Percentiles rank a stretch among this genome's conserved stretches.
phyloP scores from a whole-genome alignment of 148 eudicot species.

The Cornus florida region DNA sequence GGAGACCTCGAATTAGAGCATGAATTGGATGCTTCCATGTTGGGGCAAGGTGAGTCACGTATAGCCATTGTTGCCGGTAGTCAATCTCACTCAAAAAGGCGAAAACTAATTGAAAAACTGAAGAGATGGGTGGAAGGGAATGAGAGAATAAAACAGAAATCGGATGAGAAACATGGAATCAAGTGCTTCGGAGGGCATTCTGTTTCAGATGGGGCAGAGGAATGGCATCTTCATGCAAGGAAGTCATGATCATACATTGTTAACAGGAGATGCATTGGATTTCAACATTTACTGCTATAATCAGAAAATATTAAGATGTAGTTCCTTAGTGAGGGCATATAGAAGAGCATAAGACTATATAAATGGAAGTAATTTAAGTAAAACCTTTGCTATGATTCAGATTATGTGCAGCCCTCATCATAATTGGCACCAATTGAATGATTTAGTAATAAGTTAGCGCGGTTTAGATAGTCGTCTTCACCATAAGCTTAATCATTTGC shows the following conservation, averaged over 20 bases:
- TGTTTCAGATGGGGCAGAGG: slow-evolving; percentile 25
- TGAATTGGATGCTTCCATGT: slow-evolving; percentile 5
- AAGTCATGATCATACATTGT: slow-evolving; percentile 34
- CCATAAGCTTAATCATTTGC: no score
- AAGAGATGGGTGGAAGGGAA: slow-evolving; percentile 66
- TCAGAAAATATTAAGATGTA: background rate
- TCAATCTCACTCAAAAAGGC: slow-evolving; percentile 33
- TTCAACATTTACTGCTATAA: background rate
- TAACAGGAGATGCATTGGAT: background rate
- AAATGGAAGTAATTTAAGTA: no score
- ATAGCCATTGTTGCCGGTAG: background rate
- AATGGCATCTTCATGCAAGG: slow-evolving; percentile 25
- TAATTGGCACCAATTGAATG: background rate
- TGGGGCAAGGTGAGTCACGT: slow-evolving; percentile 10
- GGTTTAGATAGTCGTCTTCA: no score
- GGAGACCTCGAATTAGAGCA: slow-evolving; percentile 12
- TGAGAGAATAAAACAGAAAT: slow-evolving; percentile 22
- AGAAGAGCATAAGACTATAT: background rate
- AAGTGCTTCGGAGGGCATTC: slow-evolving; percentile 33
- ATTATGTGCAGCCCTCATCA: background rate
- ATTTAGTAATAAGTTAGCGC: no score
- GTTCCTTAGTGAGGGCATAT: background rate
- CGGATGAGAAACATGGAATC: slow-evolving; percentile 24
- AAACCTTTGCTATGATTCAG: background rate
- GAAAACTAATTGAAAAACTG: slow-evolving; percentile 42